Evolutionary conservation across 2,329 filamentous ascomycete genomes (phyloP), one percentile per base, ranked within the genome.

Genomic region (Colletotrichum sp.): DNA sequence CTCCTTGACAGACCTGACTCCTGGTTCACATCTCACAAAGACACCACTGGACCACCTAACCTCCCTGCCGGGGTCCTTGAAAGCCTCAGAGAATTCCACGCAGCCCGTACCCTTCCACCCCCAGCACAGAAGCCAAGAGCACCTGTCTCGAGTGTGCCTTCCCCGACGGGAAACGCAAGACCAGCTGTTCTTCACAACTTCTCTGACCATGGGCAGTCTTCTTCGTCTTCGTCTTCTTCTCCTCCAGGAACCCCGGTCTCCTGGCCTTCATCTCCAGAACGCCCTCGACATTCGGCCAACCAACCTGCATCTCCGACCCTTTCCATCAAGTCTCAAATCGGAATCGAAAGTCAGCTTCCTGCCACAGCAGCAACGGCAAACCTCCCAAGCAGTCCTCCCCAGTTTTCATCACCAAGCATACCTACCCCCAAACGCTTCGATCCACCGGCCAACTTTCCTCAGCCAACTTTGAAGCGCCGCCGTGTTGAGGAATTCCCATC

Each of bases 1-100:
- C 79, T 89, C 3, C 80, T 89, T 2, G 82, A 84, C 3, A 72
- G 78, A 1, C 66, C 80, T 5, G 80, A 83, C 68, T 82, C 87
- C 3, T 89, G 87, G 87, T 82, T 81, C 5, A 77, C 81, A 5
- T 78, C 80, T 49, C 65, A 81, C 7, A 80, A 78, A 59, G 78
- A 78, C 16, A 76, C 74, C 21, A 79, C 81, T 12, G 81, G 80
- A 3, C 36, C 79, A 5, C 77, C 78, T 57, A 84, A 85, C 62
- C 78, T 88, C 13, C 87, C 87, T 1, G 72, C 76, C 4, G 79
- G 83, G 52, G 83, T 87, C 12, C 69, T 87, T 21, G 77, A 86
- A 49, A 80, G 80, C 3, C 70, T 84, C 8, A 83, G 79, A 64
- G 77, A 80, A 64, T 76, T 77, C 36, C 66, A 79, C 34, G 59